Evolutionary conservation across 2,329 filamentous ascomycete species (phyloP), one percentile per base, ranked within the genome.

Genomic region (Ilyonectria sp.): DNA sequence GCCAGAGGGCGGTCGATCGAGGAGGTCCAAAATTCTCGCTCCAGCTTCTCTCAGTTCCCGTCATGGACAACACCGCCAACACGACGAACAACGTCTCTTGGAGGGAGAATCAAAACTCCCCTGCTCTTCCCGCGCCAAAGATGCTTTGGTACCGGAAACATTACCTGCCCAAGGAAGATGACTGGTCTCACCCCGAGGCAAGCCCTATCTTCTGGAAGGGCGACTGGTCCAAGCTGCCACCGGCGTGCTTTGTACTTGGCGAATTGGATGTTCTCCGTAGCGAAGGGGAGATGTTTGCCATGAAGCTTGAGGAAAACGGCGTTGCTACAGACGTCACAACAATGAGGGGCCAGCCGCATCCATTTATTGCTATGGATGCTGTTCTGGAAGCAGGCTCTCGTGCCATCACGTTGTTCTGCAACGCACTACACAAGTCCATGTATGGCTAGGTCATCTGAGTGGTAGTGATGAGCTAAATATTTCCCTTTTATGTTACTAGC

Each of bases 161-260:
- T 19, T 60, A 60, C 76, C 81, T 90, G 2, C 87, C 87, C 0
- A 78, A 85, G 47, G 63, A 80, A 26, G 74, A 72, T 2, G 82
- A 84, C 60, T 84, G 86, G 82, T 71, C 74, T 2, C 79, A 87
- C 37, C 84, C 85, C 0, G 87, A 89, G 74, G 86, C 88, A 0
- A 89, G 85, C 53, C 86, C 86, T 2, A 74, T 90, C 54, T 80
- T 90, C 21, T 87, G 86, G 77, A 31, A 75, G 1, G 83, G 82
- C 2, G 82, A 86, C 56, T 90, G 86, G 83, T 76, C 80, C 2
- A 77, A 79, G 57, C 76, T 89, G 58, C 87, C 88, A 1, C 80
- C 81, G 78, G 69, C 78, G 82, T 50, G 47, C 26, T 50, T 50
- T 50, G 47, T 50, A 2, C 23, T 50, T 31, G 26, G 47, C 21